These are phyloP conservation scores for Acanthamoeba triangularis DNA, from an alignment of 208 protist genomes.

Conservation along the genomic window DNA sequence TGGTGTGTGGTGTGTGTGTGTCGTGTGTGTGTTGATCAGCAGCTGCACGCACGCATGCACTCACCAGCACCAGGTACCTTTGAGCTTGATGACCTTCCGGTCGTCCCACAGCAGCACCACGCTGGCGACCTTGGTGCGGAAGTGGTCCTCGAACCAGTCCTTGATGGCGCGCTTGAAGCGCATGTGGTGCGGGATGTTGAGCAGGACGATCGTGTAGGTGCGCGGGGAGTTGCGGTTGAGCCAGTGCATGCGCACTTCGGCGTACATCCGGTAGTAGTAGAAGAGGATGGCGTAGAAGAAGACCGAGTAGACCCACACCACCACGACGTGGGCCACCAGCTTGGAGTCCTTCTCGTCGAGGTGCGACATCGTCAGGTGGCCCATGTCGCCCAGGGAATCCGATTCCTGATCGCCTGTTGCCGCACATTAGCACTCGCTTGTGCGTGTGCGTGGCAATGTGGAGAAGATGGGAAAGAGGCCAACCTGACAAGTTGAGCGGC, in stretches of 20 bases:
- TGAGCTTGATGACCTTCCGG: conserved; percentile 15
- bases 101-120: conserved; percentile 45
- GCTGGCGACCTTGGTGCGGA: conserved; percentile 53
- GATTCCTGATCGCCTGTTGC: conserved; percentile 1
- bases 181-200: conserved; percentile 27
- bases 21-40: neutral
- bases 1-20: neutral
- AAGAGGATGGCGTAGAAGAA: conserved; percentile 62
- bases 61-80: neutral
- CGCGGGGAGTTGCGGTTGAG: conserved; percentile 48
- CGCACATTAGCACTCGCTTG: neutral
- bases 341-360: conserved; percentile 1
- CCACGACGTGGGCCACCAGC: conserved; percentile 60
- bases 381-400: conserved; percentile 36
- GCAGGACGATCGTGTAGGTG: conserved; percentile 42
- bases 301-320: conserved; percentile 69
- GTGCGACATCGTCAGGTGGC: conserved; percentile 48
- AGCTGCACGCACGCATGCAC: neutral
- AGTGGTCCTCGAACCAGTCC: conserved; percentile 65
- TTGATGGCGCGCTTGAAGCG: conserved; percentile 47
- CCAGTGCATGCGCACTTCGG: conserved; percentile 33
- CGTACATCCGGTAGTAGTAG: conserved; percentile 59
- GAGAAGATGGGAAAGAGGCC: no score
- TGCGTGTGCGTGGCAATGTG: no score
- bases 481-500: conserved; percentile 61